Conservation (phyloP, 257 asterid genomes). For the Solanum lycopersicoides region DNA sequence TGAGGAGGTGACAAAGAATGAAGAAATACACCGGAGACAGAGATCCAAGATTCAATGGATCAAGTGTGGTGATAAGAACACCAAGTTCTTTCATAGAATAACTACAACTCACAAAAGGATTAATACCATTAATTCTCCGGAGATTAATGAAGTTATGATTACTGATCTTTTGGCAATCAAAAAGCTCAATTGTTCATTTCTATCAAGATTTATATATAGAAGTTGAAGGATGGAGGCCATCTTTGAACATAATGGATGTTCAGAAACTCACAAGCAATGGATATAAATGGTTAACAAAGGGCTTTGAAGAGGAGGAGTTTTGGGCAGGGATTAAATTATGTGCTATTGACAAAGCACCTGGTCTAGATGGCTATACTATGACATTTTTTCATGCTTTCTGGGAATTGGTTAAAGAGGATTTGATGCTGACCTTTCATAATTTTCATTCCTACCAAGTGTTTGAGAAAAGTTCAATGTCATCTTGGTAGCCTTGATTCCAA, state of each 20-base stretch:
- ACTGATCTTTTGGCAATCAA: not conserved
- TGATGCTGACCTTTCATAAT: not conserved
- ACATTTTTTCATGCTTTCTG: not conserved
- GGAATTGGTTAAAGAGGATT: not conserved
- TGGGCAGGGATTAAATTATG: not conserved
- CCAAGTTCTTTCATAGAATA: not conserved
- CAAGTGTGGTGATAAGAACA: not conserved
- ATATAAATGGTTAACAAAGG: not conserved
- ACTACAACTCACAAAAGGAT: not conserved
- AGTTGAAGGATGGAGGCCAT: not conserved
- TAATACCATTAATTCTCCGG: not conserved
- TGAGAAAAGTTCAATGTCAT: not conserved
- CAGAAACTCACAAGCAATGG: not conserved
- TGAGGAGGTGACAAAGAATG: not conserved
- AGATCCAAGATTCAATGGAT: not conserved
- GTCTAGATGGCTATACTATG: not conserved
- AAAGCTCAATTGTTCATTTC: not conserved
- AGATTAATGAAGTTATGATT: not conserved
- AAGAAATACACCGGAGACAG: not conserved
- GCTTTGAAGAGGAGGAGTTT: not conserved
- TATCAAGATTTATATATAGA: not conserved
- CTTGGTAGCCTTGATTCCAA: not conserved
- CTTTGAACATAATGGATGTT: not conserved
- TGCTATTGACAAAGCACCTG: not conserved
- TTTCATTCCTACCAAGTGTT: not conserved